A percentile compares a stretch with the other conserved stretches of the same genome.
Conservation (phyloP, 352 stramenopile genomes). For the Phytopythium vexans region DNA sequence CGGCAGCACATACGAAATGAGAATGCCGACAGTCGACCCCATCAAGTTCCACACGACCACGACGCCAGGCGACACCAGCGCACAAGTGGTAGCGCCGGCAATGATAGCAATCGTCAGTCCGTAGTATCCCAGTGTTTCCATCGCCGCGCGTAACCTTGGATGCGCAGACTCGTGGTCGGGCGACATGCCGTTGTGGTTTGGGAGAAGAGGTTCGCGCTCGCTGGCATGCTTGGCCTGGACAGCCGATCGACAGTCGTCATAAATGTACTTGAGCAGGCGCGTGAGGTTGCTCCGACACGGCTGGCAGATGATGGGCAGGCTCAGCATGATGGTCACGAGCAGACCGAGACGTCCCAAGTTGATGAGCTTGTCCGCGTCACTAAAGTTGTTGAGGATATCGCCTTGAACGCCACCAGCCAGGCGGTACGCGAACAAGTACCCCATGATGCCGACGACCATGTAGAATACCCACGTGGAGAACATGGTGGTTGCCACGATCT, state of each 20-base stretch:
- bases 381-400: constrained; percentile 81
- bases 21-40: constrained; percentile 79
- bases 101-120: constrained; percentile 73
- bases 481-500: constrained; percentile 87
- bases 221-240: neutral
- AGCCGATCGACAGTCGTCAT: constrained; percentile 18
- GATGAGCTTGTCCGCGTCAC: constrained; percentile 51
- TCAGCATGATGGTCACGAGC: constrained; percentile 66
- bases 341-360: constrained; percentile 66
- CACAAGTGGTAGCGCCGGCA: constrained; percentile 50
- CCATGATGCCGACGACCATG: constrained; percentile 84
- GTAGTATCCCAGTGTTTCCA: constrained; percentile 32
- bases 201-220: constrained; percentile 1
- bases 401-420: constrained; percentile 42
- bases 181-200: neutral
- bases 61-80: constrained; percentile 71
- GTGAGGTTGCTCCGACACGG: constrained; percentile 64
- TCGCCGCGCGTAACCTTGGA: neutral
- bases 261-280: constrained; percentile 42
- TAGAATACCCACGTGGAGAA: constrained; percentile 90
- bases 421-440: constrained; percentile 74
- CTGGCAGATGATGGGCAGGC: constrained; percentile 69
- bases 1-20: constrained; percentile 89
- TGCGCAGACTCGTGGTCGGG: neutral
- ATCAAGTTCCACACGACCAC: constrained; percentile 89